Conservation (phyloP, 768 basidiomycete species). For the Cystobasidium tubakii region DNA sequence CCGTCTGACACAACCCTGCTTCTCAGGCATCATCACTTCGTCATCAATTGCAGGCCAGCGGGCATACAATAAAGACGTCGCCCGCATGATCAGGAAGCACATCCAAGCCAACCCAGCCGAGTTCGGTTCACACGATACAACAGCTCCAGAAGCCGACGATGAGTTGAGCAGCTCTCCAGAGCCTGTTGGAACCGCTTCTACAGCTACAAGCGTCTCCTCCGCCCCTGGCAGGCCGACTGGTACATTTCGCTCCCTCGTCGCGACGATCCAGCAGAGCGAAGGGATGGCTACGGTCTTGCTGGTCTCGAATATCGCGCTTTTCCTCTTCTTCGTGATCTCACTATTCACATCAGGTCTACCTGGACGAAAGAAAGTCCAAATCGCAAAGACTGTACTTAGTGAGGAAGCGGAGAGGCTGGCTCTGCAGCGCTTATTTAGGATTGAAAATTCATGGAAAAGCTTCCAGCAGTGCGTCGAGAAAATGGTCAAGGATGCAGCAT, state of each 20-base stretch:
- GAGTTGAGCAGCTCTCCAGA: conserved; percentile 1
- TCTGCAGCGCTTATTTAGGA: conserved; percentile 7
- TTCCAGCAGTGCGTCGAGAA: conserved; percentile 26
- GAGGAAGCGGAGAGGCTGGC: conserved; percentile 6
- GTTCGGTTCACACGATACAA: conserved; percentile 22
- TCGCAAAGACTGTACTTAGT: conserved; percentile 14
- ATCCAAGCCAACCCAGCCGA: conserved; percentile 30
- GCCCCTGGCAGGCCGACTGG: conserved; percentile 13
- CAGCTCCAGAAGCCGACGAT: conserved; percentile 27
- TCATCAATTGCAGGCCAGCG: conserved; percentile 34
- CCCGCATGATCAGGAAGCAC: conserved; percentile 22
- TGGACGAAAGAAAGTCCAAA: conserved; percentile 2
- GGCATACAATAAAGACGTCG: conserved; percentile 37
- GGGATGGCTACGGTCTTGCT: conserved; percentile 11
- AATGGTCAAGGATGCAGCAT: conserved; percentile 11
- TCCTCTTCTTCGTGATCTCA: conserved; percentile 20
- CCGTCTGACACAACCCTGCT: background rate
- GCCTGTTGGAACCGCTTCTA: background rate
- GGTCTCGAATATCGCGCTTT: conserved; percentile 33
- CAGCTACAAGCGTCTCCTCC: background rate
- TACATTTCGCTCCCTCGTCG: conserved; percentile 12
- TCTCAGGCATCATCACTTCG: conserved; percentile 21
- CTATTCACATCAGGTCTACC: background rate
- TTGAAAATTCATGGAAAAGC: conserved; percentile 15
- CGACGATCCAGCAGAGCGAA: conserved; percentile 12